Base-by-base conservation (phyloP, 2,329 filamentous ascomycete genomes). In the Cordyceps sp. region DNA sequence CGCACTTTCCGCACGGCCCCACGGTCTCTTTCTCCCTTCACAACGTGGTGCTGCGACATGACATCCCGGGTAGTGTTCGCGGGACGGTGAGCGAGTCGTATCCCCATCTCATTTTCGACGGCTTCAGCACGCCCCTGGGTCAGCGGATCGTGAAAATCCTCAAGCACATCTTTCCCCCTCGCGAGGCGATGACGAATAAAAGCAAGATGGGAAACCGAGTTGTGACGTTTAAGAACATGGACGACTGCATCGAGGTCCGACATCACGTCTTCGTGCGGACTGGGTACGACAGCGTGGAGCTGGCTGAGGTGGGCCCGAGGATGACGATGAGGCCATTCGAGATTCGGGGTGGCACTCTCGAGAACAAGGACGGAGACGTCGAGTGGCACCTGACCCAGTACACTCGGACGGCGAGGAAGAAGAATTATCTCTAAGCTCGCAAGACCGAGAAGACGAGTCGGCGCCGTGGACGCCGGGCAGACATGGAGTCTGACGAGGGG, bases 291-390 rank as follows among this genome's bases (percentile, higher is more conserved):
- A 82, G 78, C 36, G 83, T 96, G 3, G 85, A 93, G 54, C 58
- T 93, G 44, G 78, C 81, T 12, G 85, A 93, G 53, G 84, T 93
- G 31, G 85, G 88, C 0, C 90, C 90, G 2, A 69, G 90, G 35
- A 93, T 96, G 83, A 93, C 85, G n/a, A 90, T 96, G 84, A 69
- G 84, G 42, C 62, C 85, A 33, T 98, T 96, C 49, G 84, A 96
- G 59, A 93, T 98, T 38, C 69, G 86, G 29, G 78, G 78, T 33
- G 88, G 90, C 13, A 93, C 88, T 4, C 61, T 94, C 37, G 90
- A 96, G 50, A 93, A 86, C 48, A 92, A 92, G 54, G 82, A 92
- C 42, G 88, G 88, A 4, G 90, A 98, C 55, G 75, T 92, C 5
- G 90, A 98, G 58, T 98, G 90, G 90, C 80, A 90, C 40, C 64